Evolutionary conservation across 2,329 filamentous ascomycete genomes (phyloP).

Genomic region (Fusarium pseudonygamai): DNA sequence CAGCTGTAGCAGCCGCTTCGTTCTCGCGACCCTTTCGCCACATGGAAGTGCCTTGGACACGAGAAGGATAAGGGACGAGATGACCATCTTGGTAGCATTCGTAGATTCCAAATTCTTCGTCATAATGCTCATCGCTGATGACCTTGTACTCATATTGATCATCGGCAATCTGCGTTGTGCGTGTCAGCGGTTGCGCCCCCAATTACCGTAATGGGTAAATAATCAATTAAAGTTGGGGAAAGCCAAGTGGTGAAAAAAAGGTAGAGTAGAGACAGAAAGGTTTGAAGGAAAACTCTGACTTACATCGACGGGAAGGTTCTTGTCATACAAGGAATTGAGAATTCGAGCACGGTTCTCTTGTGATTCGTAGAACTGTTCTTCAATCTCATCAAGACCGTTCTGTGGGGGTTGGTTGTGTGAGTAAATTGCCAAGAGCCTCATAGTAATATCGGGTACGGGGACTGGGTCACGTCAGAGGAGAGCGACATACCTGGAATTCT

Average conservation of each 20-base stretch:
- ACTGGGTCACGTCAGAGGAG: slow-evolving; percentile 29
- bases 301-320: slow-evolving; percentile 59
- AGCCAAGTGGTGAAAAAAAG: slow-evolving; percentile 22
- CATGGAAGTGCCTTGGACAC: slow-evolving; percentile 55
- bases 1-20: slow-evolving; percentile 50
- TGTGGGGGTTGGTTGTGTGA: slow-evolving; percentile 34
- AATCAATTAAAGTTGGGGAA: slow-evolving; percentile 27
- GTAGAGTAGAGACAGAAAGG: slow-evolving; percentile 13
- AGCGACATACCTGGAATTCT: slow-evolving; percentile 50
- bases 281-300: slow-evolving; percentile 43
- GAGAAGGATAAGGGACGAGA: slow-evolving; percentile 57
- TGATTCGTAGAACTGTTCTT: slow-evolving; percentile 55
- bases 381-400: slow-evolving; percentile 52
- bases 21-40: slow-evolving; percentile 50
- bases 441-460: slow-evolving; percentile 33
- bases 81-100: slow-evolving; percentile 52
- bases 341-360: slow-evolving; percentile 58
- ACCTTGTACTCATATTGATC: slow-evolving; percentile 57
- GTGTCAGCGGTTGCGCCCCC: slow-evolving; percentile 32
- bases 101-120: slow-evolving; percentile 56
- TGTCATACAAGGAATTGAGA: slow-evolving; percentile 55
- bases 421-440: slow-evolving; percentile 34
- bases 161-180: slow-evolving; percentile 50
- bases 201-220: slow-evolving; percentile 17
- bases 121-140: slow-evolving; percentile 56